A percentile compares a stretch with the other conserved stretches of the same genome.
Evolutionary conservation across 768 basidiomycete species (phyloP).

Genomic region (Chalciporus pseudorubinellus): DNA sequence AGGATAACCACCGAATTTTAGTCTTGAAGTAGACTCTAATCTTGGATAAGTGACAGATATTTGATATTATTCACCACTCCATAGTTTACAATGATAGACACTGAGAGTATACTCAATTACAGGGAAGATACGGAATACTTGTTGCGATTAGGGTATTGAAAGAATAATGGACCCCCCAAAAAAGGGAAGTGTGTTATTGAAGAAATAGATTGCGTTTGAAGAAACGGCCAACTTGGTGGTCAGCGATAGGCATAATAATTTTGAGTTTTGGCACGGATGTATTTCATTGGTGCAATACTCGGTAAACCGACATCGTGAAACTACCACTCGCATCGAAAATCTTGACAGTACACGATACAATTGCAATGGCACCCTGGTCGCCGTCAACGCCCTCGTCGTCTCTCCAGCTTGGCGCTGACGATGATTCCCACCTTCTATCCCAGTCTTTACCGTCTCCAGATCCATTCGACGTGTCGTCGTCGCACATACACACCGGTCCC

Average conservation of each 20-base stretch:
- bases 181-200: too few species aligned
- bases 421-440: slow-evolving; percentile 44
- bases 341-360: background rate
- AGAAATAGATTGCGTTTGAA: too few species aligned
- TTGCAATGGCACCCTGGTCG: slow-evolving; percentile 29
- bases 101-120: background rate
- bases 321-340: background rate
- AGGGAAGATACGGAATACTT: background rate
- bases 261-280: too few species aligned
- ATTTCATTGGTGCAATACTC: too few species aligned
- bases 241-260: too few species aligned
- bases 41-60: background rate
- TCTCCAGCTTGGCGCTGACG: slow-evolving; percentile 18
- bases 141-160: background rate
- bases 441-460: slow-evolving; percentile 42
- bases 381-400: slow-evolving; percentile 31
- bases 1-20: slow-evolving; percentile 64
- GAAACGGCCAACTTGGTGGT: too few species aligned
- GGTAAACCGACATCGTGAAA: too few species aligned
- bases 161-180: too few species aligned
- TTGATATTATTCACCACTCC: background rate
- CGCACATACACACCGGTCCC: slow-evolving; percentile 37
- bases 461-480: slow-evolving; percentile 29
- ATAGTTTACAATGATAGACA: background rate
- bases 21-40: slow-evolving; percentile 24